phyloP scores from a whole-genome alignment of 2,329 filamentous ascomycete species.

The Aureobasidium sp. region DNA sequence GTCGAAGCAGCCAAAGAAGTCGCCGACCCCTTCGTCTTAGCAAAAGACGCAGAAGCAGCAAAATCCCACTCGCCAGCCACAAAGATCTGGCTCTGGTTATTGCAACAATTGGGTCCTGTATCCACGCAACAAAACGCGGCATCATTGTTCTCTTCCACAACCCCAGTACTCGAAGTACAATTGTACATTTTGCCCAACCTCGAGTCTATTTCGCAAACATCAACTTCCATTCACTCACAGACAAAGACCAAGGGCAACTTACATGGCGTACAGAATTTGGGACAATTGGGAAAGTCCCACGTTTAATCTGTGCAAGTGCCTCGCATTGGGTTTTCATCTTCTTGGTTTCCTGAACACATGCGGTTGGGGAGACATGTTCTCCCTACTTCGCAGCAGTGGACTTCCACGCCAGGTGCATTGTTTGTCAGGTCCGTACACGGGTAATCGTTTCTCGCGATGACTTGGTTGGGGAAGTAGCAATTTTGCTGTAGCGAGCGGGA shows the following conservation, averaged over 20 bases:
- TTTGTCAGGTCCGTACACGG: not conserved
- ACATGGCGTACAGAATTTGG: not conserved
- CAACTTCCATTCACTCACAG: not conserved
- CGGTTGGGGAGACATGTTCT: not conserved
- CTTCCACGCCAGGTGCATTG: not conserved
- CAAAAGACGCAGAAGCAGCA: not conserved
- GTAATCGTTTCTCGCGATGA: not conserved
- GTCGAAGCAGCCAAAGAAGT: not conserved
- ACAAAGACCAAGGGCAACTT: not conserved
- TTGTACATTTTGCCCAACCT: not conserved
- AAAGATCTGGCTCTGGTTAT: not conserved
- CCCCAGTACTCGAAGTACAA: not conserved
- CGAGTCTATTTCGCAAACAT: not conserved
- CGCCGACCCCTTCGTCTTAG: not conserved
- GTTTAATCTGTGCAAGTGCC: not conserved
- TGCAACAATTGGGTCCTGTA: not conserved
- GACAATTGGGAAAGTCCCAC: not conserved
- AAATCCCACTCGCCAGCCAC: not conserved
- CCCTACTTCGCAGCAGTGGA: not conserved
- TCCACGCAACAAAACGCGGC: not conserved
- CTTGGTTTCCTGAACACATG: not conserved
- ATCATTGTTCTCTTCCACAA: not conserved
- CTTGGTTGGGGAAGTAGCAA: not conserved
- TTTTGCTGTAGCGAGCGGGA: not conserved
- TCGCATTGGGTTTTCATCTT: not conserved